These are phyloP conservation scores for Stephania cephalantha DNA, from an alignment of 164 flowering plant species.

Conservation along the genomic window DNA sequence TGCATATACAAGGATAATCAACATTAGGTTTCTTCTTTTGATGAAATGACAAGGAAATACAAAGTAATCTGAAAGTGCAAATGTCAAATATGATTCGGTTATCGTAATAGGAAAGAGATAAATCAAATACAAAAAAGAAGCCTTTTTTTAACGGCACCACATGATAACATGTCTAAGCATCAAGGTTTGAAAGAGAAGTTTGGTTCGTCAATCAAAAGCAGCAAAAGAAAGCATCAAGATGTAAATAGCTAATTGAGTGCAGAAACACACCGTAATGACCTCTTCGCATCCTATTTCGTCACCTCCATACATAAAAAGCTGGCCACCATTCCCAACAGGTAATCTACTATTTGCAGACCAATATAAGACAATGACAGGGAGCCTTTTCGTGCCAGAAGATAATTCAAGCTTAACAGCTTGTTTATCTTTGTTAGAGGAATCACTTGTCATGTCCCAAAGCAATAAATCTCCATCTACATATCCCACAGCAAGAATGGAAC, in stretches of 20 bases:
- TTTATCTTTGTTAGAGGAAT: conserved; percentile 32
- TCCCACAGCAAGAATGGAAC: conserved; percentile 84
- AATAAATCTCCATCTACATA: conserved; percentile 89
- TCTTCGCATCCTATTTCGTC: conserved; percentile 90
- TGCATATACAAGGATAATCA: too few species aligned
- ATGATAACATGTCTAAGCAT: not conserved
- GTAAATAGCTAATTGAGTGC: not conserved
- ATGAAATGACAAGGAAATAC: not conserved
- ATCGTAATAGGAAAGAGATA: not conserved
- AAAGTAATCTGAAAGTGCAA: not conserved
- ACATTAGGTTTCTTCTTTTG: too few species aligned
- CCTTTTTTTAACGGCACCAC: not conserved
- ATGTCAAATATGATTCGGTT: not conserved
- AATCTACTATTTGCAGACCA: conserved; percentile 48
- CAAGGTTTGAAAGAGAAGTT: not conserved
- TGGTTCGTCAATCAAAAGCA: not conserved
- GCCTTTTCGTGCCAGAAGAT: conserved; percentile 66
- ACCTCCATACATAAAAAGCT: conserved; percentile 85
- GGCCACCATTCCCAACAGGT: conserved; percentile 41
- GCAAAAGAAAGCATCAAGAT: not conserved
- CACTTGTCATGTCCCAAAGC: conserved; percentile 60
- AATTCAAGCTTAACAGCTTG: conserved; percentile 70
- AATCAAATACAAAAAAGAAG: not conserved
- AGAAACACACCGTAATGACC: conserved; percentile 65
- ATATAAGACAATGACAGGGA: conserved; percentile 76